Evolutionary conservation across 2,329 filamentous ascomycete species (phyloP).

Genomic region (Arachnopeziza araneosa): DNA sequence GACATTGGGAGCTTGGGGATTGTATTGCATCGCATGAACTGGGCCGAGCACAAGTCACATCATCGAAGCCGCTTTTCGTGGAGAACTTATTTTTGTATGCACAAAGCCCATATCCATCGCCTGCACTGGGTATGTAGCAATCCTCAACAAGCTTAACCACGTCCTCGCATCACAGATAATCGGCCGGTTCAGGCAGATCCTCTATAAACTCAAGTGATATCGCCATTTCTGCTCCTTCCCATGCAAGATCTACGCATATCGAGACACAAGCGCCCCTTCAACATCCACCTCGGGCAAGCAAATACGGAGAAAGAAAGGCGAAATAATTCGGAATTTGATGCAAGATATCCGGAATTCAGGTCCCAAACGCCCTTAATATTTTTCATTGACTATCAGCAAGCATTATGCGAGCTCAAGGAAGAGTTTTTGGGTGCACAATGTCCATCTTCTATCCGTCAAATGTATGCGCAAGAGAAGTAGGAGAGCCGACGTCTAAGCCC

Average conservation of each 20-base stretch:
- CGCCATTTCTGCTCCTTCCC: constrained; percentile 46
- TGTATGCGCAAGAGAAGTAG: constrained; percentile 36
- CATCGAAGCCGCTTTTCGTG: constrained; percentile 30
- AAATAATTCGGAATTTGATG: constrained; percentile 46
- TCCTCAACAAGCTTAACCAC: constrained; percentile 58
- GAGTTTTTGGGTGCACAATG: constrained; percentile 19
- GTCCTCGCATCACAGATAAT: constrained; percentile 47
- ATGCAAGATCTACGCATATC: constrained; percentile 40
- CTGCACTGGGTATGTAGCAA: constrained; percentile 46
- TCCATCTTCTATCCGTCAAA: constrained; percentile 70
- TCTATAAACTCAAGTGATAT: constrained; percentile 50
- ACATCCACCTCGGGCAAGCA: constrained; percentile 7
- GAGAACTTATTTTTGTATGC: constrained; percentile 50
- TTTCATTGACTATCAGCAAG: constrained; percentile 40
- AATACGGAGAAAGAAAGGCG: constrained; percentile 11
- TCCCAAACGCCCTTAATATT: constrained; percentile 60
- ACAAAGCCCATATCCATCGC: constrained; percentile 28
- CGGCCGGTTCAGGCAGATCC: constrained; percentile 26
- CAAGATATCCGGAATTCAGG: constrained; percentile 70
- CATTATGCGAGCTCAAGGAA: constrained; percentile 35
- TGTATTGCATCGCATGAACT: not conserved
- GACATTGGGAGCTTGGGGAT: not conserved
- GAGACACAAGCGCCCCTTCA: constrained; percentile 16
- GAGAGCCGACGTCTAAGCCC: constrained; percentile 25
- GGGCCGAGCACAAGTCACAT: not conserved